Evolutionary conservation across 2,329 filamentous ascomycete genomes (phyloP).

Genomic region (Fusarium xylarioides): DNA sequence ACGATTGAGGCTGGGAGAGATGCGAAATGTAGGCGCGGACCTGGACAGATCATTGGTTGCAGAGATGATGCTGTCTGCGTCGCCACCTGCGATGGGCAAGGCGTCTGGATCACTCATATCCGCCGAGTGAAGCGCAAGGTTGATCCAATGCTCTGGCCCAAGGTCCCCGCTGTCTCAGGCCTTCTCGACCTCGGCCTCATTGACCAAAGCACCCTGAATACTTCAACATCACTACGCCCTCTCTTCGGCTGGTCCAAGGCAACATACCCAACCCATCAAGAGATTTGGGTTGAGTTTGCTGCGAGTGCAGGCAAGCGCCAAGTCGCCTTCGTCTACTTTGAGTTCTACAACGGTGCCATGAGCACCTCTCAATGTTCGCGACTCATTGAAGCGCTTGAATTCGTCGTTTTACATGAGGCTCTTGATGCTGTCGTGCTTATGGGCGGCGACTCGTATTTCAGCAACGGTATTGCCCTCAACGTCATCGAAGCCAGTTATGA

Average conservation of each 20-base stretch:
- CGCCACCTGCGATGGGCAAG: slow-evolving; percentile 17
- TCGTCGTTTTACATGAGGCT: not conserved
- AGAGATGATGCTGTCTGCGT: slow-evolving; percentile 11
- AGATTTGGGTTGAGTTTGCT: slow-evolving; percentile 15
- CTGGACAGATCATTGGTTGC: not conserved
- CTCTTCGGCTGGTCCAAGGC: not conserved
- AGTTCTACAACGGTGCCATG: slow-evolving; percentile 33
- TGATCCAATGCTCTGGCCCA: slow-evolving; percentile 29
- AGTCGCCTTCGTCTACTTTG: slow-evolving; percentile 23
- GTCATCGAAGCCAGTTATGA: slow-evolving; percentile 25
- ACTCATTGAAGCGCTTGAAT: slow-evolving; percentile 21
- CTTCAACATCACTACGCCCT: not conserved
- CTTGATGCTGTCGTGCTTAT: slow-evolving; percentile 17
- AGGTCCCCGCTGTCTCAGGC: slow-evolving; percentile 13
- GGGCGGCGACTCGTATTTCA: slow-evolving; percentile 31
- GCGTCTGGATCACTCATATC: slow-evolving; percentile 25
- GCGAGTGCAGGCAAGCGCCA: not conserved
- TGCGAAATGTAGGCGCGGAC: not conserved
- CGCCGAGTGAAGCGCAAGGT: slow-evolving; percentile 25
- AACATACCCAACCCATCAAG: not conserved
- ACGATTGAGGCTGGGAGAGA: slow-evolving; percentile 1
- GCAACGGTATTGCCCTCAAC: slow-evolving; percentile 30
- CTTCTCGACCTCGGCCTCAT: slow-evolving; percentile 2
- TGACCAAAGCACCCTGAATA: not conserved
- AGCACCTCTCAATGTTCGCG: slow-evolving; percentile 25